These are phyloP conservation scores for Aspergillus carbonarius DNA, from an alignment of 2,329 filamentous ascomycete genomes.

Conservation along the genomic window DNA sequence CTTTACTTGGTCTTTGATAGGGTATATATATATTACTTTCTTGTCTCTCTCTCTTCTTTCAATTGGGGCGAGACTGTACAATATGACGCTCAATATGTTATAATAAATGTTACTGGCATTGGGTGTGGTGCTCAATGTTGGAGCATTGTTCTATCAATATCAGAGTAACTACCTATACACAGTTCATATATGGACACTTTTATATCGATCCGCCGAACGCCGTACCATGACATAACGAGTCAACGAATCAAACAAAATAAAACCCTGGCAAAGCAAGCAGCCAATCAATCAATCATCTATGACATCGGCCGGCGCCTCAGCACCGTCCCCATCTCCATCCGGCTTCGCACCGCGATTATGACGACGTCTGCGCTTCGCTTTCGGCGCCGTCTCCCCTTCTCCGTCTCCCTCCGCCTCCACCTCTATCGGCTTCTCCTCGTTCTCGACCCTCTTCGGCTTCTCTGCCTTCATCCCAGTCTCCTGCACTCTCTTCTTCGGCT, in stretches of 20 bases:
- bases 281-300: constrained; percentile 11
- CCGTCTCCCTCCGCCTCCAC: constrained; percentile 10
- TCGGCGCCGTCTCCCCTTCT: constrained; percentile 27
- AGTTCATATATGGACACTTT: constrained; percentile 21
- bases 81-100: neutral
- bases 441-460: constrained; percentile 18
- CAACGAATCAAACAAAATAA: neutral
- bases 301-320: constrained; percentile 17
- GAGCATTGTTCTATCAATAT: neutral
- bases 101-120: neutral
- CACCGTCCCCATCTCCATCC: constrained; percentile 19
- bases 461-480: constrained; percentile 21
- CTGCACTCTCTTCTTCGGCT: constrained; percentile 41
- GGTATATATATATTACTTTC: neutral
- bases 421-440: constrained; percentile 22
- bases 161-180: constrained; percentile 1
- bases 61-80: neutral
- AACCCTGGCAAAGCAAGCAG: neutral
- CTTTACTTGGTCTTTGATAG: neutral
- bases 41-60: neutral
- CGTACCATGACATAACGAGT: constrained; percentile 20
- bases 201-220: constrained; percentile 32
- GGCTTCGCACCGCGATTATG: constrained; percentile 30
- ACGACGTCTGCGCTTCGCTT: constrained; percentile 37
- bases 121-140: neutral